Evolutionary conservation across 2,329 filamentous ascomycete species (phyloP).

Genomic region (Fusarium avenaceum): DNA sequence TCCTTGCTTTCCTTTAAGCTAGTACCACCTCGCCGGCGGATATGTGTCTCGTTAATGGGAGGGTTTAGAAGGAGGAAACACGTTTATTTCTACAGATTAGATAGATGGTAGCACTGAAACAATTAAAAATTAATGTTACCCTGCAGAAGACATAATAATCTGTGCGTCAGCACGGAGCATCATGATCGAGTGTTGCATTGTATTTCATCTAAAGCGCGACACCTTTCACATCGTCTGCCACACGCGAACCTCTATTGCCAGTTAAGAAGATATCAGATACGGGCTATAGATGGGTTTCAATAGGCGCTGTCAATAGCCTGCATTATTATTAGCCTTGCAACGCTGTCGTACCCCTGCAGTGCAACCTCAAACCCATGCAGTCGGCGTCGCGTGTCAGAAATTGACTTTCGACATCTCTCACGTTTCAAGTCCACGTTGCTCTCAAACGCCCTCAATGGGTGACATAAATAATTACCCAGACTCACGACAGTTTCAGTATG

Average conservation of each 20-base stretch:
- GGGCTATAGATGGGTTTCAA: background rate
- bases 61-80: no score
- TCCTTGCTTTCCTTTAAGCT: conserved; percentile 10
- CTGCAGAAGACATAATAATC: no score
- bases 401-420: background rate
- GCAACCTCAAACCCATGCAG: background rate
- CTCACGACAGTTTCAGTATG: background rate
- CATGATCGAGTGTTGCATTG: no score
- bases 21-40: no score
- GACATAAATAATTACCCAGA: background rate
- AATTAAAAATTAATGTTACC: no score
- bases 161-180: no score
- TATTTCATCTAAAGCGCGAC: no score
- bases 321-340: background rate
- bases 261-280: background rate
- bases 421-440: background rate
- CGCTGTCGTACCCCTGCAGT: background rate
- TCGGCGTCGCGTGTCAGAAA: background rate
- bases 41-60: no score
- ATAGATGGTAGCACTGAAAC: no score
- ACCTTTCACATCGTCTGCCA: background rate
- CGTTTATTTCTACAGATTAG: no score
- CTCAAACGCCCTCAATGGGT: accelerated
- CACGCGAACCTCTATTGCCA: background rate
- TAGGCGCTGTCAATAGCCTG: background rate